Evolutionary conservation across 2,329 filamentous ascomycete genomes (phyloP).

Genomic region (Monosporascus sp.): DNA sequence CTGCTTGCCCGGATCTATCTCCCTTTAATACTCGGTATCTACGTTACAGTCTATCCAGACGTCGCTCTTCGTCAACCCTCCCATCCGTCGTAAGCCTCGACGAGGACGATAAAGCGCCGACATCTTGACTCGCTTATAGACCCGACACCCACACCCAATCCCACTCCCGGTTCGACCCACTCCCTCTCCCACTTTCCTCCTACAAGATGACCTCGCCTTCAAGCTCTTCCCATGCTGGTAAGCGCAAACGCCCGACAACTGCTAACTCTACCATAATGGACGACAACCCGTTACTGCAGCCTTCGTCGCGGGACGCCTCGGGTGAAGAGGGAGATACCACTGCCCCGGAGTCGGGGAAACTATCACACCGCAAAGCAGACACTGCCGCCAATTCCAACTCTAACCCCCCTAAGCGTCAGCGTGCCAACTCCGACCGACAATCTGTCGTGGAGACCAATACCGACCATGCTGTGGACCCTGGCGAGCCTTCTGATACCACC

Average conservation of each 20-base stretch:
- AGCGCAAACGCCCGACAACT: conserved; percentile 73
- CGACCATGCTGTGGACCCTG: conserved; percentile 50
- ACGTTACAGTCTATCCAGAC: too few relatives aligned
- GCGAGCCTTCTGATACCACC: conserved; percentile 65
- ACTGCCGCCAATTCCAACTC: conserved; percentile 34
- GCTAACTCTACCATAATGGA: conserved; percentile 43
- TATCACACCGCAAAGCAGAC: conserved; percentile 54
- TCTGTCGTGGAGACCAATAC: conserved; percentile 34
- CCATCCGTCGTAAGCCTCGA: too few relatives aligned
- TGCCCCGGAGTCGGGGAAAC: conserved; percentile 51
- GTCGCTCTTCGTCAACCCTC: too few relatives aligned
- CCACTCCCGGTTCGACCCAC: not conserved
- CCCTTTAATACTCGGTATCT: too few relatives aligned
- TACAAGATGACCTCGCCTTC: conserved; percentile 55
- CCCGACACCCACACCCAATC: not conserved
- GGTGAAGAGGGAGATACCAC: conserved; percentile 76
- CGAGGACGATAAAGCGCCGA: too few relatives aligned
- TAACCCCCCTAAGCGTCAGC: conserved; percentile 71
- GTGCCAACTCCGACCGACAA: conserved; percentile 55
- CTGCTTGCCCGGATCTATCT: too few relatives aligned
- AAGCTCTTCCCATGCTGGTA: conserved; percentile 51
- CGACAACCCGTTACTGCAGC: conserved; percentile 56
- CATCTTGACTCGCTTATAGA: too few relatives aligned
- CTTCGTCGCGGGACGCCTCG: conserved; percentile 77
- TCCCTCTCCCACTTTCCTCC: too few relatives aligned